phyloP scores from a whole-genome alignment of 768 basidiomycete species.

The Candolleomyces eurysporus region DNA sequence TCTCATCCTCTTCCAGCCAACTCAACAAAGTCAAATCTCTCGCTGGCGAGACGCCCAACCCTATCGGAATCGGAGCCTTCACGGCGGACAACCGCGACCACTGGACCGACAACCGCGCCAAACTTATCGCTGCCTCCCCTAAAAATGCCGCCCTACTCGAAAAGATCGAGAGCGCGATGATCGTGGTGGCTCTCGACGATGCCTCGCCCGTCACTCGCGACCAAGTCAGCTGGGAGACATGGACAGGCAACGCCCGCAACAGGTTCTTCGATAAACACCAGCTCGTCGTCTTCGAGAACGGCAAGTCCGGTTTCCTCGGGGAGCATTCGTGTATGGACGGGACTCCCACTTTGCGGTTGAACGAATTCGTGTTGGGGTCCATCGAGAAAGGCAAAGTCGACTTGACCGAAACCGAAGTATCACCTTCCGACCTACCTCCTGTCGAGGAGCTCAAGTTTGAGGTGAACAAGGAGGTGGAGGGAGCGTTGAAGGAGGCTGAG shows the following conservation, averaged over 20 bases:
- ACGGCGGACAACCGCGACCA: constrained; percentile 87
- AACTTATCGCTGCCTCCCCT: constrained; percentile 60
- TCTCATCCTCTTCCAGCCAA: constrained; percentile 39
- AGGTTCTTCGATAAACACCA: constrained; percentile 98
- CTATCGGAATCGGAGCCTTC: constrained; percentile 70
- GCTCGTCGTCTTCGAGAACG: constrained; percentile 91
- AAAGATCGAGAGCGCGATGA: constrained; percentile 87
- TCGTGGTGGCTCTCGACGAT: constrained; percentile 85
- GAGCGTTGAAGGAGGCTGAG: constrained; percentile 57
- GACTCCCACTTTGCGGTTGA: constrained; percentile 91
- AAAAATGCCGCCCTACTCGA: constrained; percentile 67
- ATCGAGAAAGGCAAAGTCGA: constrained; percentile 73
- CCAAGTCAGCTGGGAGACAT: constrained; percentile 75
- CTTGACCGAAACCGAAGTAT: constrained; percentile 50
- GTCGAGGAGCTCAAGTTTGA: constrained; percentile 73
- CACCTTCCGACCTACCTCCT: constrained; percentile 42
- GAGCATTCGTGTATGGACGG: constrained; percentile 92
- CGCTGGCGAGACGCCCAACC: constrained; percentile 46
- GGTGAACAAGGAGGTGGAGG: constrained; percentile 51
- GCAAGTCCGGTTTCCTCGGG: constrained; percentile 89
- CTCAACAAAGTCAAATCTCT: constrained; percentile 64
- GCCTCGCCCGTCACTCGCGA: constrained; percentile 77
- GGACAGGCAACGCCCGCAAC: constrained; percentile 90
- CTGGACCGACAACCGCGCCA: constrained; percentile 76
- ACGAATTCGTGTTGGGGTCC: constrained; percentile 86